Conservation (phyloP, 257 asterid genomes). For the Nyctanthes arbortristis region DNA sequence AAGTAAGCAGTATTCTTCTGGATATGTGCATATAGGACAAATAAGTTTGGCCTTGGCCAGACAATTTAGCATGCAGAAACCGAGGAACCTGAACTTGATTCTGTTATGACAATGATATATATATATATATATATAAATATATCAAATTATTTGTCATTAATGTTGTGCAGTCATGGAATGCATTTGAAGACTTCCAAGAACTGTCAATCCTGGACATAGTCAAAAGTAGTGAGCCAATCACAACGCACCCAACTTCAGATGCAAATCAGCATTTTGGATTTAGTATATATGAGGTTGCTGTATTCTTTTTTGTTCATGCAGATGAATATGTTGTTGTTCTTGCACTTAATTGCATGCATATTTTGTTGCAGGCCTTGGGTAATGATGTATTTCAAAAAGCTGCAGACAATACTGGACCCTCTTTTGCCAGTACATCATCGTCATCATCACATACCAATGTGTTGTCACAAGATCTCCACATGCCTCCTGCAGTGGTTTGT, state of each 20-base stretch:
- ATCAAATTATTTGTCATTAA: conserved; percentile 9
- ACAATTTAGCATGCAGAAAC: neutral
- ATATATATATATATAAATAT: neutral
- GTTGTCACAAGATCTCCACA: conserved; percentile 38
- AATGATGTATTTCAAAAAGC: conserved; percentile 32
- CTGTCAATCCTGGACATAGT: conserved; percentile 29
- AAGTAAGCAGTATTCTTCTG: conserved; percentile 35
- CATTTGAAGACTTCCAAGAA: conserved; percentile 48
- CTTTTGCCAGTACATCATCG: conserved; percentile 34
- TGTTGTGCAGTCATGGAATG: conserved; percentile 69
- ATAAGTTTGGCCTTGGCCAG: conserved; percentile 10
- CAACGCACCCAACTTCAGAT: conserved; percentile 35
- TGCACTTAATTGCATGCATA: conserved; percentile 26
- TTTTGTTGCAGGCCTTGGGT: conserved; percentile 40
- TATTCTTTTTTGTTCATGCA: conserved; percentile 18
- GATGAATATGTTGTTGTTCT: conserved; percentile 22
- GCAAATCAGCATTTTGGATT: conserved; percentile 40
- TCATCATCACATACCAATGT: conserved; percentile 35
- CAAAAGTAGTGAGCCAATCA: conserved; percentile 32
- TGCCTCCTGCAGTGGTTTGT: conserved; percentile 42
- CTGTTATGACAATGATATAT: neutral
- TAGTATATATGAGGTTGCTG: conserved; percentile 49
- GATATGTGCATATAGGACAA: conserved; percentile 4
- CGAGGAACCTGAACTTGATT: conserved; percentile 10
- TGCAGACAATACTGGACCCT: conserved; percentile 36